Percentiles rank a stretch among this genome's conserved stretches.
These are phyloP conservation scores for Hortiboletus flavorubellus DNA, from an alignment of 768 basidiomycete species.

Conservation along the genomic window DNA sequence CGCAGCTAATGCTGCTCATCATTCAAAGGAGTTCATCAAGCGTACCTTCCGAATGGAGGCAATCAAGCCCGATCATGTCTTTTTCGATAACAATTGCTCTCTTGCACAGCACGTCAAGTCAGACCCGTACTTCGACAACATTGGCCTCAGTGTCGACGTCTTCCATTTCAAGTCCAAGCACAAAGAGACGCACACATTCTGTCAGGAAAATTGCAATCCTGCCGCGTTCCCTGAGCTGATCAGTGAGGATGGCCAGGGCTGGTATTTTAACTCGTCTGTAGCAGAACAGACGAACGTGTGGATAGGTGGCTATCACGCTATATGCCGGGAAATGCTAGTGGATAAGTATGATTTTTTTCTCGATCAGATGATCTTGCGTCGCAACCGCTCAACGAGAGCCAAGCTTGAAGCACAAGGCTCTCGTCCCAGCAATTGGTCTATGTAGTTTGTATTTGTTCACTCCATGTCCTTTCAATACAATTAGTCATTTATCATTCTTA, in stretches of 20 bases:
- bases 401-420: neutral
- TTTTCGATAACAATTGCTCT: neutral
- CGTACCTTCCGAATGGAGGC: neutral
- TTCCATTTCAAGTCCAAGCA: constrained; percentile 40
- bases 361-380: constrained; percentile 35
- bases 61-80: neutral
- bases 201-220: constrained; percentile 32
- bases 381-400: constrained; percentile 9
- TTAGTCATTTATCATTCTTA: too few relatives aligned
- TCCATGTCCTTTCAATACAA: too few relatives aligned
- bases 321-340: constrained; percentile 33
- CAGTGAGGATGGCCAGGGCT: constrained; percentile 17
- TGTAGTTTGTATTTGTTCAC: too few relatives aligned
- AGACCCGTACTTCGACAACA: constrained; percentile 7
- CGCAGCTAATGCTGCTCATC: neutral
- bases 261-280: constrained; percentile 36
- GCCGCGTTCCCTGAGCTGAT: constrained; percentile 27
- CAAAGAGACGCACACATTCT: constrained; percentile 24
- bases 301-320: constrained; percentile 35
- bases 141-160: constrained; percentile 33
- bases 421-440: constrained; percentile 4
- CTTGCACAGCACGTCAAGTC: neutral
- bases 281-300: constrained; percentile 38
- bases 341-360: constrained; percentile 33
- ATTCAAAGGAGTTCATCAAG: constrained; percentile 6